phyloP scores from a whole-genome alignment of 2,329 filamentous ascomycete species.

The Ceratocystis albifundus region DNA sequence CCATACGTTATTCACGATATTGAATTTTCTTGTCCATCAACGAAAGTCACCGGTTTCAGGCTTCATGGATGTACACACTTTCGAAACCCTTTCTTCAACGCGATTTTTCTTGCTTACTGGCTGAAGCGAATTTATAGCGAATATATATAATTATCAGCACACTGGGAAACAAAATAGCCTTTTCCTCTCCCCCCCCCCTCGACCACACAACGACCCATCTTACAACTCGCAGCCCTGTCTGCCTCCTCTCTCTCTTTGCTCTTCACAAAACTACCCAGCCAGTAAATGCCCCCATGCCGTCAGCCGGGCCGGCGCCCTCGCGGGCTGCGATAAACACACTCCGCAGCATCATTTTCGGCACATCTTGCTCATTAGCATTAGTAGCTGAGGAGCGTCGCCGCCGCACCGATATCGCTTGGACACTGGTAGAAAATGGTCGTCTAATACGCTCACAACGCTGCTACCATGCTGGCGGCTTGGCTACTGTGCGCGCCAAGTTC shows the following conservation, averaged over 20 bases:
- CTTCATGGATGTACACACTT: too few relatives aligned
- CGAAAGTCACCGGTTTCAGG: too few relatives aligned
- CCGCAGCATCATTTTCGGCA: constrained; percentile 44
- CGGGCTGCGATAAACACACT: constrained; percentile 45
- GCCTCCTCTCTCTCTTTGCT: neutral
- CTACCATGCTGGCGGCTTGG: constrained; percentile 23
- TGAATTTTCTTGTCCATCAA: constrained; percentile 1
- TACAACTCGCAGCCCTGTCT: neutral
- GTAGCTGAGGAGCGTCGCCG: constrained; percentile 47
- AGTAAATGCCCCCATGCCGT: constrained; percentile 32
- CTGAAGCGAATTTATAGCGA: too few relatives aligned
- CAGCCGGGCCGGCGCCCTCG: constrained; percentile 41
- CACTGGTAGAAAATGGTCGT: constrained; percentile 40
- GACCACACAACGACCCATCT: neutral
- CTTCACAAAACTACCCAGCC: neutral
- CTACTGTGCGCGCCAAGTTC: constrained; percentile 20
- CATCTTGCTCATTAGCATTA: constrained; percentile 45
- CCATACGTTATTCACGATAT: constrained; percentile 1
- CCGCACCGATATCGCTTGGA: constrained; percentile 40
- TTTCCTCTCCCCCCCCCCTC: too few relatives aligned
- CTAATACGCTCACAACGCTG: constrained; percentile 23
- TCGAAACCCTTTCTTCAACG: too few relatives aligned
- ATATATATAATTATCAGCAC: neutral
- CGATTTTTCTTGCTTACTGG: too few relatives aligned
- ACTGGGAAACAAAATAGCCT: neutral